Evolutionary conservation across 306 rosid genomes (phyloP).

Genomic region (Cyclanthera cordifolia): DNA sequence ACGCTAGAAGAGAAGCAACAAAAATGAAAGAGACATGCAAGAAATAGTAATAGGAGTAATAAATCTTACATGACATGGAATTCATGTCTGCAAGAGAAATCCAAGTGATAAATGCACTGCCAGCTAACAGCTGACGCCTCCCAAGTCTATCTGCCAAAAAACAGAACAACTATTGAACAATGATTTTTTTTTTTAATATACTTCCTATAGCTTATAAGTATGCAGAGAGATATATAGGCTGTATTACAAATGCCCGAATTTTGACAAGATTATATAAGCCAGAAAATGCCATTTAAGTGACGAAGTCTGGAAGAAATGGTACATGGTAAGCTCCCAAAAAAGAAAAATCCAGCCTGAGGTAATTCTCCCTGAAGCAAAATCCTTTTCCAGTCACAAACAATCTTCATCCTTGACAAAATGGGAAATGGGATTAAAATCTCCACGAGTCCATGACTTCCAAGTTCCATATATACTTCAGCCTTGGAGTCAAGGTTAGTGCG

Average conservation of each 20-base stretch:
- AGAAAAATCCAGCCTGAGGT: background rate
- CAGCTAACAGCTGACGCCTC: constrained; percentile 66
- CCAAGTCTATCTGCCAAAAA: constrained; percentile 57
- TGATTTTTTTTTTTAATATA: background rate
- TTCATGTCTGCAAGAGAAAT: constrained; percentile 46
- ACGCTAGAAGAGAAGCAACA: constrained; percentile 7
- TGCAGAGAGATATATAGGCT: background rate
- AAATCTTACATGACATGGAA: constrained; percentile 62
- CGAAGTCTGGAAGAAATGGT: background rate
- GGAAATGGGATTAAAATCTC: background rate
- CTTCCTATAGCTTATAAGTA: background rate
- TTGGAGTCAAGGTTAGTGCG: background rate
- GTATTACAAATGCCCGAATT: background rate
- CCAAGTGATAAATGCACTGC: constrained; percentile 44
- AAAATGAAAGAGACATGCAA: background rate
- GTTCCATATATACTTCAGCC: no score
- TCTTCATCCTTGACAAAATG: background rate
- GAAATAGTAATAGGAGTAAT: background rate
- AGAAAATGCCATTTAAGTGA: background rate
- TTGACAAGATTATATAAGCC: background rate
- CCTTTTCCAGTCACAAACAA: background rate
- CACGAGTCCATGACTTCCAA: background rate
- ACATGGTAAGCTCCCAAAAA: background rate
- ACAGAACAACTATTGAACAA: constrained; percentile 8
- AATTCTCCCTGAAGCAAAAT: background rate